Conservation (phyloP, 2,329 filamentous ascomycete species). For the Fusarium heterosporum region DNA sequence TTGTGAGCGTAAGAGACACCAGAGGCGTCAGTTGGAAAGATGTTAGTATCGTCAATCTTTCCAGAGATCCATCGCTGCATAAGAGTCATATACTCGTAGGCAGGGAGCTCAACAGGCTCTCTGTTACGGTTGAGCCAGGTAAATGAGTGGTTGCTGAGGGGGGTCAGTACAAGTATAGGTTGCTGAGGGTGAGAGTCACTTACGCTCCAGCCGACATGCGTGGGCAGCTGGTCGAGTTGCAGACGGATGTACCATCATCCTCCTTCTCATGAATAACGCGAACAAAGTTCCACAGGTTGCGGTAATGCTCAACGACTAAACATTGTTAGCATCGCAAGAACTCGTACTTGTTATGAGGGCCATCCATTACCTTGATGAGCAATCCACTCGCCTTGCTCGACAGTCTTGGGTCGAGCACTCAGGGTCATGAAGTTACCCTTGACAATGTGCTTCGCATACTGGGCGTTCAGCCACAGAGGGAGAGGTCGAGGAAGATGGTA, state of each 20-base stretch:
- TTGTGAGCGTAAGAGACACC: slow-evolving; percentile 75
- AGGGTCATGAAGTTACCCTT: slow-evolving; percentile 99
- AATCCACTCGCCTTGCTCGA: slow-evolving; percentile 95
- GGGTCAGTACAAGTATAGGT: slow-evolving; percentile 20
- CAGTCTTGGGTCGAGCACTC: slow-evolving; percentile 90
- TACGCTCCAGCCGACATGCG: slow-evolving; percentile 96
- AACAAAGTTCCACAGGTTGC: slow-evolving; percentile 89
- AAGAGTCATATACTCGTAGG: slow-evolving; percentile 91
- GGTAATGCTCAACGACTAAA: slow-evolving; percentile 90
- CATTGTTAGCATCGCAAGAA: slow-evolving; percentile 1
- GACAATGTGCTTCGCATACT: slow-evolving; percentile 87
- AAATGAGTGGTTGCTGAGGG: slow-evolving; percentile 83
- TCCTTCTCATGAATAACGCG: slow-evolving; percentile 90
- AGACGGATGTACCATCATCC: slow-evolving; percentile 80
- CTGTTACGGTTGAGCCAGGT: slow-evolving; percentile 93
- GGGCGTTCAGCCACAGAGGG: slow-evolving; percentile 77
- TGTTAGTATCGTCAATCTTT: slow-evolving; percentile 89
- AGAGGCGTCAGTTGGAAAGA: slow-evolving; percentile 89
- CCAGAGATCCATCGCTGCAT: slow-evolving; percentile 98
- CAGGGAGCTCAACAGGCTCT: slow-evolving; percentile 91
- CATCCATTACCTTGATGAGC: slow-evolving; percentile 82
- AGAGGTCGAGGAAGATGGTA: slow-evolving; percentile 75
- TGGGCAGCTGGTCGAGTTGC: slow-evolving; percentile 85
- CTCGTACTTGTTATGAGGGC: neutral
- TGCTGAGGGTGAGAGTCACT: slow-evolving; percentile 55